Conservation (phyloP, 352 stramenopile genomes). For the Globisporangium megalacanthum region DNA sequence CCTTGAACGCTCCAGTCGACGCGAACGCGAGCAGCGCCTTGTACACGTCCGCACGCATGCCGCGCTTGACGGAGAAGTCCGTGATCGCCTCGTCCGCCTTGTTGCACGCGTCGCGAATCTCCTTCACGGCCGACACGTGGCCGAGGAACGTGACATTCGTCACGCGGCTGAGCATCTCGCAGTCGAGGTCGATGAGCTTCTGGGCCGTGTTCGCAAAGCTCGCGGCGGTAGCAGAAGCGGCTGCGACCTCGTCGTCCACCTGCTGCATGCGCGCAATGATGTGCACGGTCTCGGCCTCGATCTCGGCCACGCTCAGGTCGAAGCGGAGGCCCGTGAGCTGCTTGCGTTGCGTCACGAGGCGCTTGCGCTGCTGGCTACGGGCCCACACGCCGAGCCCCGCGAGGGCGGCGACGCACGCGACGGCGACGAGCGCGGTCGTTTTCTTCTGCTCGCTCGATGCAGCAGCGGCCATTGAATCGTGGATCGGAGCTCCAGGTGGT, state of each 20-base stretch:
- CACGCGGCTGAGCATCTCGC: slow-evolving; percentile 78
- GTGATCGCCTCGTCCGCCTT: slow-evolving; percentile 78
- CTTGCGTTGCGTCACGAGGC: slow-evolving; percentile 33
- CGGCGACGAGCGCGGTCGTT: slow-evolving; percentile 53
- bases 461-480: background rate
- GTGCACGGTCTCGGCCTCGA: slow-evolving; percentile 54
- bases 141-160: slow-evolving; percentile 85
- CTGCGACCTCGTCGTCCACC: slow-evolving; percentile 67
- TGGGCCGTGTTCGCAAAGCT: slow-evolving; percentile 72
- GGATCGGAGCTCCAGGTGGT: background rate
- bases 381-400: slow-evolving; percentile 46
- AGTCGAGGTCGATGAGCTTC: slow-evolving; percentile 77
- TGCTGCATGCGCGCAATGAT: slow-evolving; percentile 69
- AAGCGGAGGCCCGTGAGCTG: slow-evolving; percentile 64
- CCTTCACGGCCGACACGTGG: slow-evolving; percentile 61
- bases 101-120: slow-evolving; percentile 74
- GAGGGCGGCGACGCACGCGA: slow-evolving; percentile 35
- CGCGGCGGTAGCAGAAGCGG: slow-evolving; percentile 17
- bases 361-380: slow-evolving; percentile 40
- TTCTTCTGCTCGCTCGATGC: slow-evolving; percentile 40
- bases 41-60: slow-evolving; percentile 85
- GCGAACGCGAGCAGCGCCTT: slow-evolving; percentile 57
- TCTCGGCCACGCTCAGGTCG: slow-evolving; percentile 66
- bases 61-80: slow-evolving; percentile 63
- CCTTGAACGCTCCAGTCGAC: slow-evolving; percentile 37